Evolutionary conservation across 345 rosid genomes (phyloP).

Genomic region (Corchorus olitorius): DNA sequence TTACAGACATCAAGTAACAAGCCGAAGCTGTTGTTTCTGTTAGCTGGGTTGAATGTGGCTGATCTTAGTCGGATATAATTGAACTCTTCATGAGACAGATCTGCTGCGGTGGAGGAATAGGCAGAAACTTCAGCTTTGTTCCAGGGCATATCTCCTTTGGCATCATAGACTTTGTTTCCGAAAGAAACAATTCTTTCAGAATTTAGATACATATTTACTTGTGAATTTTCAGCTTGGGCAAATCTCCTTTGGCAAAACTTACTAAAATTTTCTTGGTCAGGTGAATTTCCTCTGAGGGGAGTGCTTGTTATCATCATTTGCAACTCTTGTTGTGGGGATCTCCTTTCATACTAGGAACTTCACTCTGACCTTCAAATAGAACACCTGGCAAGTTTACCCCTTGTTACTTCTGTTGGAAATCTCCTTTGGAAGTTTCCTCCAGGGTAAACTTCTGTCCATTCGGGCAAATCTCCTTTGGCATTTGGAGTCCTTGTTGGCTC

Average conservation of each 20-base stretch:
- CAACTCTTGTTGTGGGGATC: constrained; percentile 43
- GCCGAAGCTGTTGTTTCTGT: constrained; percentile 23
- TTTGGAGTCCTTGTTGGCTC: constrained; percentile 39
- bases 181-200: constrained; percentile 22
- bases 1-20: constrained; percentile 16
- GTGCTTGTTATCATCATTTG: constrained; percentile 29
- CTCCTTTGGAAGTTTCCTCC: constrained; percentile 38
- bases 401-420: constrained; percentile 22
- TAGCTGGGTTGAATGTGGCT: constrained; percentile 22
- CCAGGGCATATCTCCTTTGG: constrained; percentile 59
- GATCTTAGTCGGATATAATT: not conserved
- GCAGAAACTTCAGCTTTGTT: constrained; percentile 24
- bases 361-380: constrained; percentile 16
- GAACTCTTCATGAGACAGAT: constrained; percentile 16
- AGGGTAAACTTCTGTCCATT: constrained; percentile 41
- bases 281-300: constrained; percentile 33
- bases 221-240: constrained; percentile 41
- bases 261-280: constrained; percentile 24
- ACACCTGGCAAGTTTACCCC: constrained; percentile 6
- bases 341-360: constrained; percentile 44
- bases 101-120: constrained; percentile 21
- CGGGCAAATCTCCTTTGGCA: constrained; percentile 54
- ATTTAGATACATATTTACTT: constrained; percentile 8
- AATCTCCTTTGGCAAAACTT: constrained; percentile 57
- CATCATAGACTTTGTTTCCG: constrained; percentile 30